Base-by-base conservation (phyloP, 352 stramenopile genomes). In the Globisporangium echinulatum region DNA sequence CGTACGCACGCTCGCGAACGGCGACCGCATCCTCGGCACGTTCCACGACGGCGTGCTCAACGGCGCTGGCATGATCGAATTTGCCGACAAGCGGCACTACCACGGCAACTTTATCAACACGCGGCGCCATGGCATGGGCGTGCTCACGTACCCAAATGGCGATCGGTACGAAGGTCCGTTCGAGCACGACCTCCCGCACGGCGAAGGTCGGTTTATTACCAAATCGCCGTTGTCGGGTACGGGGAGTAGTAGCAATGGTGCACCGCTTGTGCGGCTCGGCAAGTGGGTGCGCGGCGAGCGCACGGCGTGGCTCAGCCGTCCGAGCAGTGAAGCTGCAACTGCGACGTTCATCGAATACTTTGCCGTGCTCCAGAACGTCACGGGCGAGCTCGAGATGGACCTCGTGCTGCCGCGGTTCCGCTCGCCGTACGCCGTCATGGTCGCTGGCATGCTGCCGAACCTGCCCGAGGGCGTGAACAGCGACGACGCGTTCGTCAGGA, bases 101-200 rank as follows among this genome's bases (percentile, higher is more conserved):
- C 59, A 61, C 11, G 82, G 84, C n/a, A 67, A 72, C 5, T 92
- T 93, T 57, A 47, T 15, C 6, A 59, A 72, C 53, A 92, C 84
- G 9, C 63, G 72, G 7, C 71, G 83, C 6, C 79, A 97, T 36
- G 91, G 91, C 5, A 58, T 82, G 39, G 91, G 92, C 5, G 72
- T 87, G 38, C 57, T 97, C 13, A 88, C 79, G 3, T 96, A 95
- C 58, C 69, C 83, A 0, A 96, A 92, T 52, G 90, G 92, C 3
- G 93, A 97, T 55, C 74, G 76, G 1, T 98, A 97, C 67, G 87
- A 96, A 66, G 93, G 93, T 6, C 71, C 90, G 42, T 98, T 95
- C 61, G 71, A 84, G 57, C 54, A 93, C 38, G 88, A 94, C 37
- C 70, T 85, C 49, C 87, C 84, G 62, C 81, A 98, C 52, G 94